Evolutionary conservation across 2,329 filamentous ascomycete species (phyloP).

Genomic region (Aspergillus pseudoviridinutans): DNA sequence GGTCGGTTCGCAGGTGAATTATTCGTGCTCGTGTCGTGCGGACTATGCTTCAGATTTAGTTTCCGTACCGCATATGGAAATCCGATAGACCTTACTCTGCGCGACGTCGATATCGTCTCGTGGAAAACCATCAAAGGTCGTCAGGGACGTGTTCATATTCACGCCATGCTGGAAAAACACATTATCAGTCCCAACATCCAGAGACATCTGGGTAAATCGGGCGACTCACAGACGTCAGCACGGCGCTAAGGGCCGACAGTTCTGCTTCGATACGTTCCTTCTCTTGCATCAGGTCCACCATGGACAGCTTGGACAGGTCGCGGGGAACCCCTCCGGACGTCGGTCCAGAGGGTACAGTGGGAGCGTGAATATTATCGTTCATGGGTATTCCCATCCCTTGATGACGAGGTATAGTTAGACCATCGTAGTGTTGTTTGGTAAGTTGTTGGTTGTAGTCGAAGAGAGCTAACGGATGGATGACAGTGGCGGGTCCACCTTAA

Average conservation of each 20-base stretch:
- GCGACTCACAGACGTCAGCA: conserved; percentile 75
- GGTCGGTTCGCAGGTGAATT: conserved; percentile 85
- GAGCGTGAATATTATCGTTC: conserved; percentile 62
- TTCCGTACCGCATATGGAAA: not conserved
- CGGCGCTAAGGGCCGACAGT: conserved; percentile 74
- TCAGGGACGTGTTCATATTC: conserved; percentile 82
- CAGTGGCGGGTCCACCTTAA: not conserved
- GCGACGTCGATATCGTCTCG: conserved; percentile 91
- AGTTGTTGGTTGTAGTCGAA: not conserved
- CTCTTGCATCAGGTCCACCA: conserved; percentile 75
- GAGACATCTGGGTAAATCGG: not conserved
- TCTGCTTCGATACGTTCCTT: conserved; percentile 85
- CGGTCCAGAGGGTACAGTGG: conserved; percentile 74
- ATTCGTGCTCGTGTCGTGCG: conserved; percentile 90
- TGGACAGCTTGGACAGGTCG: conserved; percentile 63
- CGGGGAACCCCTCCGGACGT: conserved; percentile 57
- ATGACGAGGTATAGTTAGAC: conserved; percentile 5
- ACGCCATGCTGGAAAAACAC: conserved; percentile 69
- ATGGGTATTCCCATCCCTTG: conserved; percentile 53
- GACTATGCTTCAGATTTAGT: conserved; percentile 51
- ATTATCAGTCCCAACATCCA: conserved; percentile 11
- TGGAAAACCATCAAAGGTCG: conserved; percentile 87
- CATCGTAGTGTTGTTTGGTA: not conserved
- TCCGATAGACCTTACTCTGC: conserved; percentile 61
- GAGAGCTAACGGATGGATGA: not conserved